Conservation (phyloP, 2,329 filamentous ascomycete genomes). For the Chalaropsis thielavioides region DNA sequence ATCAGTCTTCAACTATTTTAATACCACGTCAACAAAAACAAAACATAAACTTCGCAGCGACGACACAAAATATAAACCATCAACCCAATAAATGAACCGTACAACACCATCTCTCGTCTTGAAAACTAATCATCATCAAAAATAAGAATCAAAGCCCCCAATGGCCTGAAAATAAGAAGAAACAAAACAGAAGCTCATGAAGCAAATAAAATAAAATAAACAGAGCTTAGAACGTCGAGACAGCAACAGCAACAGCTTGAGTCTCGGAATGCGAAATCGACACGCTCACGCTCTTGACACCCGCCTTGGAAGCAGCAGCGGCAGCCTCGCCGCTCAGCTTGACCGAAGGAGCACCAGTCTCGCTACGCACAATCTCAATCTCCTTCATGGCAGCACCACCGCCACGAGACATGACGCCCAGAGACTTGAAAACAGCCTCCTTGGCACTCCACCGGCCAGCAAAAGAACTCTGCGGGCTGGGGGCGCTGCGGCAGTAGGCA, state of each 20-base stretch:
- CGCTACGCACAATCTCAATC: slow-evolving; percentile 78
- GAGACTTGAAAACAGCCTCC: slow-evolving; percentile 95
- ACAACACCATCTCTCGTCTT: background rate
- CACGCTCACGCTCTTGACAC: slow-evolving; percentile 76
- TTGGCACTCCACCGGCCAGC: slow-evolving; percentile 94
- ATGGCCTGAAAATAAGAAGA: slow-evolving; percentile 2
- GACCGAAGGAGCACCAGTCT: slow-evolving; percentile 70
- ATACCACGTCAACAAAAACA: background rate
- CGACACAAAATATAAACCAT: background rate
- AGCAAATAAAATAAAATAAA: slow-evolving; percentile 13
- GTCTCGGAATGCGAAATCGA: slow-evolving; percentile 92
- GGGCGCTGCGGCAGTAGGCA: slow-evolving; percentile 67
- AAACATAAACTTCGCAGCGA: background rate
- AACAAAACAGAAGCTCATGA: slow-evolving; percentile 16
- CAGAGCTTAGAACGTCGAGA: slow-evolving; percentile 53
- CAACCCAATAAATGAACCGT: background rate
- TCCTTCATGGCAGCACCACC: slow-evolving; percentile 83
- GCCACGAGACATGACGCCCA: slow-evolving; percentile 75
- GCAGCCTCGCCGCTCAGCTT: slow-evolving; percentile 78
- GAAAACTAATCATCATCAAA: background rate
- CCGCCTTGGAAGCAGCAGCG: slow-evolving; percentile 66
- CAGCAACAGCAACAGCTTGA: slow-evolving; percentile 88
- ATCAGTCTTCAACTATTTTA: background rate
- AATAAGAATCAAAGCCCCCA: background rate
- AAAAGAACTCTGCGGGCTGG: slow-evolving; percentile 77